Base-by-base conservation (phyloP, 257 asterid species). In the Nicotiana tabacum region DNA sequence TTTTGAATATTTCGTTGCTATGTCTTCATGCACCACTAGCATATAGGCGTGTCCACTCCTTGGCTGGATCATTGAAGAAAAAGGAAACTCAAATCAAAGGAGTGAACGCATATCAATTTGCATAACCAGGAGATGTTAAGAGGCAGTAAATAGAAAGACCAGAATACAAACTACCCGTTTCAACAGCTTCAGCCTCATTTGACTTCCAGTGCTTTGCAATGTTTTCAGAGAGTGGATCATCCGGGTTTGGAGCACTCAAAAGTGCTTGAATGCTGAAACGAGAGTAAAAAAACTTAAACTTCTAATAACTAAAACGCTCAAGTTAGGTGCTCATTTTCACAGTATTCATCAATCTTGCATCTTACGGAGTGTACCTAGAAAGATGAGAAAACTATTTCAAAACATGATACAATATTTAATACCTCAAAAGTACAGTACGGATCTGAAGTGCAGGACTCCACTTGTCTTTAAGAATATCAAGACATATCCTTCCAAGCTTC, bases 381-480 rank as follows among this genome's bases (percentile, higher is more conserved):
- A 65, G 60, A 72, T 5, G n/a, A 9, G 76, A 27, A 74, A 74
- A 55, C 8, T 6, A 48, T 85, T 85, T 82, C 84, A 48, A 6
- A 8, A 21, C 79, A 48, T 13, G 79, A 74, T 74, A 6, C 1
- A 24, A 24, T 48, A 48, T 13, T 80, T 35, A 82, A 66, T 90
- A 96, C 99, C 99, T 94, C 87, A 96, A 84, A 85, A 96, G 98
- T 48, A 96, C 99, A 39, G 99, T 96, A 88, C 99, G 93, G 72
- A 96, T 96, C 92, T 96, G 99, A 88, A 96, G 99, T 32, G 99
- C 99, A 11, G 99, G 99, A 85, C 99, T 96, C 99, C 99, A 96
- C 78, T 96, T 96, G 92, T 96, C 99, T 89, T 96, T 96, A 5
- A 96, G 98, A 85, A 96, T 96, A 86, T 96, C 99, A 32, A 96